Conservation (phyloP, 768 basidiomycete species). For the Russula olivacea region DNA sequence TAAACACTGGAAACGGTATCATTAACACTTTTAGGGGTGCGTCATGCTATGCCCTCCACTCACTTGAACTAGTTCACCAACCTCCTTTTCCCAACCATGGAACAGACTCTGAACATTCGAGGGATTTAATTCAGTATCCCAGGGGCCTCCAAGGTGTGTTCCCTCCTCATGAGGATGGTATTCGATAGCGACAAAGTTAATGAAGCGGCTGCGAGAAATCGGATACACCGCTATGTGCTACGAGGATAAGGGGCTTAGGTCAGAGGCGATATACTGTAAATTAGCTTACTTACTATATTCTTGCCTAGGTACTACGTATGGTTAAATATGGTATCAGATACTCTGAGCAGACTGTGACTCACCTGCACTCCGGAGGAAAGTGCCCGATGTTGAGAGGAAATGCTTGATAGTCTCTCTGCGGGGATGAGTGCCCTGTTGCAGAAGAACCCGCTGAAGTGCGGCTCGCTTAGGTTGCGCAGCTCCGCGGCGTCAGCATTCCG, state of each 20-base stretch:
- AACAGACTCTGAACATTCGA: not conserved
- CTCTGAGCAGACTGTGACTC: conserved; percentile 13
- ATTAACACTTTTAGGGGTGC: not conserved
- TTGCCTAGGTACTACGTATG: conserved; percentile 48
- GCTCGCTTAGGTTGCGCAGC: conserved; percentile 39
- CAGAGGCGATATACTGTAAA: not conserved
- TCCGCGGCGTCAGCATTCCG: conserved; percentile 37
- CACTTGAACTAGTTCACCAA: conserved; percentile 46
- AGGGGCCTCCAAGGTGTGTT: not conserved
- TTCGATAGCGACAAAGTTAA: conserved; percentile 38
- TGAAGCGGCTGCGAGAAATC: conserved; percentile 47
- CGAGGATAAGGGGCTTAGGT: not conserved
- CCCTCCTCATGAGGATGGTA: conserved; percentile 12
- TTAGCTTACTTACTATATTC: conserved; percentile 37
- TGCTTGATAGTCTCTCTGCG: conserved; percentile 41
- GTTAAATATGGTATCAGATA: not conserved
- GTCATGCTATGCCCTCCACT: conserved; percentile 17
- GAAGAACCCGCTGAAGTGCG: conserved; percentile 53
- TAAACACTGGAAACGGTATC: not conserved
- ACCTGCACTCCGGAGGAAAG: conserved; percentile 46
- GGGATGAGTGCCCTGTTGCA: conserved; percentile 58
- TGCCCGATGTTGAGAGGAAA: conserved; percentile 43
- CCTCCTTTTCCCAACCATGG: conserved; percentile 17
- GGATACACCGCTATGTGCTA: conserved; percentile 61
- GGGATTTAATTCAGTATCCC: conserved; percentile 10